These are phyloP conservation scores for Fusarium sublunatum DNA, from an alignment of 2,329 filamentous ascomycete genomes.

Conservation along the genomic window DNA sequence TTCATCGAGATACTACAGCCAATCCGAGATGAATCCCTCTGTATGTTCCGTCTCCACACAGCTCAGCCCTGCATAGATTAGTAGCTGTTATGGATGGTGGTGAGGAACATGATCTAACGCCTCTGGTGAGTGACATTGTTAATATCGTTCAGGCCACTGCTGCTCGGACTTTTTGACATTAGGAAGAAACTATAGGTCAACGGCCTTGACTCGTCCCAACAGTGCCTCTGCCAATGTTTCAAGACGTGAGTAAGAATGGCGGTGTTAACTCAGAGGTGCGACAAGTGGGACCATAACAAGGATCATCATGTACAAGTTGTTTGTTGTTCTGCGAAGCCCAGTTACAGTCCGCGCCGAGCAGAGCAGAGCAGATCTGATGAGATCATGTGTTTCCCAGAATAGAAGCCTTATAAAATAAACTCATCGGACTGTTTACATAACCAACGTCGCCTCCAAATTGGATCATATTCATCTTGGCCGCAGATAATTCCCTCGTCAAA, in stretches of 20 bases:
- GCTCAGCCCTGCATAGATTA: slow-evolving; percentile 39
- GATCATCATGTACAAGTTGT: not conserved
- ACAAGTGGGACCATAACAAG: slow-evolving; percentile 28
- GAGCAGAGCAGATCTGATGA: slow-evolving; percentile 2
- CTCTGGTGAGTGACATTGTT: not conserved
- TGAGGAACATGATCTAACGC: slow-evolving; percentile 1
- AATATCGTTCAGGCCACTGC: too few relatives aligned
- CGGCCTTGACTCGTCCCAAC: slow-evolving; percentile 6
- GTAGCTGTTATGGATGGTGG: not conserved
- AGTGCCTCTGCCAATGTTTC: slow-evolving; percentile 9
- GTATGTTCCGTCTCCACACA: slow-evolving; percentile 2
- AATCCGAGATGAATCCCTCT: slow-evolving; percentile 13
- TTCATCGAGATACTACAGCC: slow-evolving; percentile 13
- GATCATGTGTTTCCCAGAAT: slow-evolving; percentile 40
- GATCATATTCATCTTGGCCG: slow-evolving; percentile 19
- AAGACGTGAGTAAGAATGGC: slow-evolving; percentile 14
- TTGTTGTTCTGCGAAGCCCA: slow-evolving; percentile 11
- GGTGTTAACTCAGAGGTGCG: slow-evolving; percentile 18
- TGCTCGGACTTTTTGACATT: too few relatives aligned
- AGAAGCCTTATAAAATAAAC: slow-evolving; percentile 24
- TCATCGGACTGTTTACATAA: not conserved
- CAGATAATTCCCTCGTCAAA: not conserved
- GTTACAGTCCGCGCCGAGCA: too few relatives aligned
- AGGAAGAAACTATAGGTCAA: not conserved
- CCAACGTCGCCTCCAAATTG: slow-evolving; percentile 2